Conservation (phyloP, 2,329 filamentous ascomycete genomes). For the Cercospora citrullina region DNA sequence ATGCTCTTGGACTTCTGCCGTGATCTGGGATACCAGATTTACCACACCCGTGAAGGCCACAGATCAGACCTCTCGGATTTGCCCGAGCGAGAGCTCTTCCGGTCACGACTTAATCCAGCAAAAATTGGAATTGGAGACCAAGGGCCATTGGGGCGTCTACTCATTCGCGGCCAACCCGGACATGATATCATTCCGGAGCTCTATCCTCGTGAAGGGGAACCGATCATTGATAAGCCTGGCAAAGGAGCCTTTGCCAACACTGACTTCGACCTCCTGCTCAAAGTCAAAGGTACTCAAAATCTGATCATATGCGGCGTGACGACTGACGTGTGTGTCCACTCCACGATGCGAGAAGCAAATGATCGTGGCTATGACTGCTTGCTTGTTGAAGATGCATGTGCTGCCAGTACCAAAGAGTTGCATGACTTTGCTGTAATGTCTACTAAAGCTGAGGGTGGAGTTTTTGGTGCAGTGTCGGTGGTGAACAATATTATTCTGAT, state of each 20-base stretch:
- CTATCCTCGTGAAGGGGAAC: constrained; percentile 50
- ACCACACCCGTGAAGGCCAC: constrained; percentile 57
- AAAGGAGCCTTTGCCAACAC: constrained; percentile 56
- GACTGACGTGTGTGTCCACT: constrained; percentile 58
- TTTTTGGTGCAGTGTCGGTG: constrained; percentile 32
- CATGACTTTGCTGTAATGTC: constrained; percentile 47
- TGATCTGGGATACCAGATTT: constrained; percentile 44
- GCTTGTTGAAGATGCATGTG: constrained; percentile 52
- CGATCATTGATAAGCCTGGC: constrained; percentile 58
- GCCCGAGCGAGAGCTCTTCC: constrained; percentile 54
- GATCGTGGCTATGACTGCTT: constrained; percentile 58
- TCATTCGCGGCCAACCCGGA: constrained; percentile 59
- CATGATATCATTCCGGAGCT: constrained; percentile 59
- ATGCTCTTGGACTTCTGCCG: constrained; percentile 48
- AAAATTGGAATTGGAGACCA: constrained; percentile 54
- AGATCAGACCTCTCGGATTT: constrained; percentile 59
- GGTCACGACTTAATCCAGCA: constrained; percentile 54
- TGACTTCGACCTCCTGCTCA: constrained; percentile 54
- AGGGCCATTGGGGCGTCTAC: constrained; percentile 59
- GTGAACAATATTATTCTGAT: constrained; percentile 18
- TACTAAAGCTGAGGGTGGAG: constrained; percentile 46
- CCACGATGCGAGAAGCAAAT: constrained; percentile 57
- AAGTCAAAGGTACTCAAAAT: constrained; percentile 54
- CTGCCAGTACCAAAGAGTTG: constrained; percentile 45
- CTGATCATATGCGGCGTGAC: constrained; percentile 57